These are phyloP conservation scores for Scleroderma citrinum DNA, from an alignment of 768 basidiomycete species.

Conservation along the genomic window DNA sequence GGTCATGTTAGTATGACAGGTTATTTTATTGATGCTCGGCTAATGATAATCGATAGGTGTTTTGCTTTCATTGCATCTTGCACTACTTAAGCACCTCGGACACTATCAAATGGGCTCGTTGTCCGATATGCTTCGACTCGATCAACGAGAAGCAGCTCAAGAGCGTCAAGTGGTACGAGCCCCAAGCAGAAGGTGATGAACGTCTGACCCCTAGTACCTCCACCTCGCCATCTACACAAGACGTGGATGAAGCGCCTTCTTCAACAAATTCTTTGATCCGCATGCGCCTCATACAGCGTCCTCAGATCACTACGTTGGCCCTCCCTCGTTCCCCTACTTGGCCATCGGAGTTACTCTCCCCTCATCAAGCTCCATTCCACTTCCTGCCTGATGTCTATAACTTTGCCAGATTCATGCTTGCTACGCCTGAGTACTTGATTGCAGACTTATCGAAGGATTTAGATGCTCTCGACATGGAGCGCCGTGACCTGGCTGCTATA, in stretches of 20 bases:
- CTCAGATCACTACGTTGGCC: conserved; percentile 91
- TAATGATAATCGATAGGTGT: conserved; percentile 54
- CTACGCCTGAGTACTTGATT: conserved; percentile 80
- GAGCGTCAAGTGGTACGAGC: conserved; percentile 85
- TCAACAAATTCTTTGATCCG: conserved; percentile 55
- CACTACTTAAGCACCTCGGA: conserved; percentile 85
- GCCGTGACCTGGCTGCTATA: conserved; percentile 54
- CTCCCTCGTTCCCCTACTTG: conserved; percentile 87
- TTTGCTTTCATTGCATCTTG: conserved; percentile 90
- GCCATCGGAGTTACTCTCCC: conserved; percentile 89
- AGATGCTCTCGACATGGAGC: conserved; percentile 66
- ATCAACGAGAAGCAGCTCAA: conserved; percentile 88
- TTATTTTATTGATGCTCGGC: neutral
- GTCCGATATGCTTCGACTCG: conserved; percentile 95
- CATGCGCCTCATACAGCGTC: conserved; percentile 89
- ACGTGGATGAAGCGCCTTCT: conserved; percentile 35
- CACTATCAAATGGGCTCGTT: conserved; percentile 80
- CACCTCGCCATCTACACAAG: conserved; percentile 40
- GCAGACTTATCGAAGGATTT: conserved; percentile 68
- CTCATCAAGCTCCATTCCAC: conserved; percentile 92
- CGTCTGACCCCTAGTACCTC: conserved; percentile 29
- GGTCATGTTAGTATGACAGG: conserved; percentile 73
- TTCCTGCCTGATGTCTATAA: conserved; percentile 88
- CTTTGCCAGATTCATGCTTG: conserved; percentile 95
- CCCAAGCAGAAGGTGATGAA: conserved; percentile 30